phyloP scores from a whole-genome alignment of 768 basidiomycete species.

The Collybia nuda region DNA sequence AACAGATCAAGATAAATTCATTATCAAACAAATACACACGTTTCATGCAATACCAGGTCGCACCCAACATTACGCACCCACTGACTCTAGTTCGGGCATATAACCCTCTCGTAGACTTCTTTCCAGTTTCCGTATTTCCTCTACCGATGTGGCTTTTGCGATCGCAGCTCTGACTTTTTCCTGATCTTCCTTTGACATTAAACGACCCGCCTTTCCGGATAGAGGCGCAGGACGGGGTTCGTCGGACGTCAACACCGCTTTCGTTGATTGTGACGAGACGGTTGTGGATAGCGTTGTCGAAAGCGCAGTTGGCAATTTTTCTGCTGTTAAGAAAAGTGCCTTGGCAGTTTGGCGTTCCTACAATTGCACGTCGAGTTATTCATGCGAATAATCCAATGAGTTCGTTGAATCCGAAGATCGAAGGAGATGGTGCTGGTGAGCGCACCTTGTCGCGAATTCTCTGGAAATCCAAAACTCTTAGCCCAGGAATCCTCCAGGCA shows the following conservation, averaged over 20 bases:
- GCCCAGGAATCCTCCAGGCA: constrained; percentile 80
- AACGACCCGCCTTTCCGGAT: constrained; percentile 72
- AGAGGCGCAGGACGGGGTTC: constrained; percentile 66
- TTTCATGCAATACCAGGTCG: constrained; percentile 12
- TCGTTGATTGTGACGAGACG: constrained; percentile 66
- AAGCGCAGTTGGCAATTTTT: constrained; percentile 74
- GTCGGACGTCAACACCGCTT: constrained; percentile 64
- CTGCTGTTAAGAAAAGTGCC: constrained; percentile 77
- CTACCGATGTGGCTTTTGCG: constrained; percentile 85
- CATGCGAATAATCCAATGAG: constrained; percentile 19
- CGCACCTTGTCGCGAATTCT: constrained; percentile 93
- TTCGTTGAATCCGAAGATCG: constrained; percentile 22
- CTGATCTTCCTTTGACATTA: constrained; percentile 91
- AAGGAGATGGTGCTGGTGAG: constrained; percentile 36
- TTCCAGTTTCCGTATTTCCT: constrained; percentile 84
- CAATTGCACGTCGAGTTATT: constrained; percentile 15
- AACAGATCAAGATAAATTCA: constrained; percentile 8
- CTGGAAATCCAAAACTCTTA: constrained; percentile 94
- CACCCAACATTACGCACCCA: constrained; percentile 61
- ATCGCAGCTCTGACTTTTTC: constrained; percentile 87
- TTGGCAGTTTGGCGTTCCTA: constrained; percentile 81
- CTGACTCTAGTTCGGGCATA: constrained; percentile 73
- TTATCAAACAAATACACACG: constrained; percentile 28
- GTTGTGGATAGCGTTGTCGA: constrained; percentile 77
- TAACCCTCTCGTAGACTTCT: constrained; percentile 83